Evolutionary conservation across 495 filamentous ascomycete species (phyloP).

Genomic region (Penicillium turbatum): DNA sequence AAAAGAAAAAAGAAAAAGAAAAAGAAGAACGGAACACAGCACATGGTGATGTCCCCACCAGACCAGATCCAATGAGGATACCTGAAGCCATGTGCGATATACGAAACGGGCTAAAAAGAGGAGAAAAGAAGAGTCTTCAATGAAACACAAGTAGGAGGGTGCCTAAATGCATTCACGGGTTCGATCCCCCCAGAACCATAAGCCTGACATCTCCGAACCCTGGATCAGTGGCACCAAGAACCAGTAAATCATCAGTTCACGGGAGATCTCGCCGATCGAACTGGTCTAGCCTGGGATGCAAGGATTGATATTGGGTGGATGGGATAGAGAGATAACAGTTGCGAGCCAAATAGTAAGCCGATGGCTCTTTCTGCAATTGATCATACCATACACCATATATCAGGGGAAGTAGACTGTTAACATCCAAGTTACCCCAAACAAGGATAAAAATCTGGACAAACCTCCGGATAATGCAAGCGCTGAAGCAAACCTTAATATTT

Average conservation of each 20-base stretch:
- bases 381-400: no score
- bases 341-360: no score
- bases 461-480: not conserved
- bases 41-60: slow-evolving; percentile 24
- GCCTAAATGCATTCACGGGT: no score
- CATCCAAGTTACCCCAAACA: no score
- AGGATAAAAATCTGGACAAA: no score
- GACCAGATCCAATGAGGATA: slow-evolving; percentile 30
- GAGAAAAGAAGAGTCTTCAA: slow-evolving; percentile 19
- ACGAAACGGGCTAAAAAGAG: slow-evolving; percentile 16
- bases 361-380: no score
- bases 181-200: not conserved
- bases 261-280: slow-evolving; percentile 2
- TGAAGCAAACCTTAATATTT: slow-evolving; percentile 1
- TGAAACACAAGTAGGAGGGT: slow-evolving; percentile 5
- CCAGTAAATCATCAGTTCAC: not conserved
- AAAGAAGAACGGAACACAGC: not conserved
- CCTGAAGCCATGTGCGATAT: slow-evolving; percentile 25
- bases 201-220: slow-evolving; percentile 9
- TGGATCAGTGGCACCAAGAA: not conserved
- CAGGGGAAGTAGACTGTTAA: no score
- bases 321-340: not conserved
- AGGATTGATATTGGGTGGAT: not conserved
- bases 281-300: not conserved
- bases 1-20: not conserved